Evolutionary conservation across 495 filamentous ascomycete genomes (phyloP).

Genomic region (Physcia stellaris): DNA sequence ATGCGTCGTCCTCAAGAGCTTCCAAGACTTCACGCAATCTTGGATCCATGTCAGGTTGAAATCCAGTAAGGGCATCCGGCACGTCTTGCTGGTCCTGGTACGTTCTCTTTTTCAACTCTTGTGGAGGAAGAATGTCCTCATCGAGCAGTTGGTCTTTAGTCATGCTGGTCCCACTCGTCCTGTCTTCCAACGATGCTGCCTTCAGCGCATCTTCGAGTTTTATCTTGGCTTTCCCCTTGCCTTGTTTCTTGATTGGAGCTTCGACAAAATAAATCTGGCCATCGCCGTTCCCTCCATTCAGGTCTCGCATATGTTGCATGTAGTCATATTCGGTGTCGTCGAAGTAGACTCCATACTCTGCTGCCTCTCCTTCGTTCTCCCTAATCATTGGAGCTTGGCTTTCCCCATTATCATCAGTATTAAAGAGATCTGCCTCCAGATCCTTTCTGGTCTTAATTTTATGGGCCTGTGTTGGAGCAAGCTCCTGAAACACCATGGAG

Average conservation of each 20-base stretch:
- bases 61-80: slow-evolving; percentile 79
- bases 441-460: slow-evolving; percentile 57
- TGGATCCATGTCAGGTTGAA: slow-evolving; percentile 98
- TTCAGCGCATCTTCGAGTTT: slow-evolving; percentile 72
- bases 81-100: slow-evolving; percentile 93
- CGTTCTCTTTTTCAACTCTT: slow-evolving; percentile 54
- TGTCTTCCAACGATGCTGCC: slow-evolving; percentile 43
- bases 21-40: slow-evolving; percentile 83
- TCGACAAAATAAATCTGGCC: slow-evolving; percentile 66
- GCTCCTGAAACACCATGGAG: slow-evolving; percentile 16
- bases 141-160: slow-evolving; percentile 35
- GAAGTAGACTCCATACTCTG: slow-evolving; percentile 80
- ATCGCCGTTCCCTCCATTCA: slow-evolving; percentile 45
- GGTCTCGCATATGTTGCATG: slow-evolving; percentile 96
- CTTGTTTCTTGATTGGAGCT: slow-evolving; percentile 43
- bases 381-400: slow-evolving; percentile 22
- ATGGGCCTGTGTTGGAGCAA: slow-evolving; percentile 29
- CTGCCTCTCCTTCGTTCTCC: slow-evolving; percentile 89
- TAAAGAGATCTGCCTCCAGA: slow-evolving; percentile 63
- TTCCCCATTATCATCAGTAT: slow-evolving; percentile 24
- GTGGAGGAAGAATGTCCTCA: slow-evolving; percentile 54
- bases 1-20: slow-evolving; percentile 91
- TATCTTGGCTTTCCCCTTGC: slow-evolving; percentile 57
- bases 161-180: slow-evolving; percentile 34
- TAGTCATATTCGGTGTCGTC: slow-evolving; percentile 93